Conservation (phyloP, 129 eudicot species). For the Tagetes patula region DNA sequence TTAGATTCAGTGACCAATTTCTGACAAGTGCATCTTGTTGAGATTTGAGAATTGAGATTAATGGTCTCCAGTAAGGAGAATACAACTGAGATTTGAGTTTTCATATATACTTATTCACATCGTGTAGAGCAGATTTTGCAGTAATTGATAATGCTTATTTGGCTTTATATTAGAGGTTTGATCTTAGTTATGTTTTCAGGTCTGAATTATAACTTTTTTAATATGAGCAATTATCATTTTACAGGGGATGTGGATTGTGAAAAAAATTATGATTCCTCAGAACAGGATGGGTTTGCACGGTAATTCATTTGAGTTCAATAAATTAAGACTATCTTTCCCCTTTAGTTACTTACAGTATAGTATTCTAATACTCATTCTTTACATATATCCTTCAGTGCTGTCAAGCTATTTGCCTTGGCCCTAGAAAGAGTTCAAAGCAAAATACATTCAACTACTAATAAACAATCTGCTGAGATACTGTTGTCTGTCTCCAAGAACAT, state of each 20-base stretch:
- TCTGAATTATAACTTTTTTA: slow-evolving; percentile 5
- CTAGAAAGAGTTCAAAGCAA: slow-evolving; percentile 70
- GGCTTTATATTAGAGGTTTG: not conserved
- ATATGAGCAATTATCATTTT: slow-evolving; percentile 16
- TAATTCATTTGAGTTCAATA: slow-evolving; percentile 30
- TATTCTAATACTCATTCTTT: slow-evolving; percentile 17
- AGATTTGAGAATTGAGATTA: slow-evolving; percentile 13
- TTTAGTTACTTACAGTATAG: slow-evolving; percentile 3
- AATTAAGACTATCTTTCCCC: not conserved
- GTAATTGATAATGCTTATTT: not conserved
- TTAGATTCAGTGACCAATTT: slow-evolving; percentile 4
- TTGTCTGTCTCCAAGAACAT: slow-evolving; percentile 62
- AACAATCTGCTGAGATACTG: slow-evolving; percentile 71
- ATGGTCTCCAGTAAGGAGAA: not conserved
- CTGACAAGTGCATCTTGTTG: slow-evolving; percentile 11
- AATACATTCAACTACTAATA: slow-evolving; percentile 54
- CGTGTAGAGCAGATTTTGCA: not conserved
- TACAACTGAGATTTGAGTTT: slow-evolving; percentile 1
- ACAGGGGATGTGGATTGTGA: slow-evolving; percentile 50
- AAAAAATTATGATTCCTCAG: slow-evolving; percentile 30
- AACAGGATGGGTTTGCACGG: slow-evolving; percentile 72
- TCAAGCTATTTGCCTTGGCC: slow-evolving; percentile 62
- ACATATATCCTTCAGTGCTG: slow-evolving; percentile 53
- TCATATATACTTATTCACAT: not conserved
- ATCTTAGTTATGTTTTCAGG: slow-evolving; percentile 5